Conservation (phyloP, 805 yeast genomes). For the Barnettozyma vustinii region DNA sequence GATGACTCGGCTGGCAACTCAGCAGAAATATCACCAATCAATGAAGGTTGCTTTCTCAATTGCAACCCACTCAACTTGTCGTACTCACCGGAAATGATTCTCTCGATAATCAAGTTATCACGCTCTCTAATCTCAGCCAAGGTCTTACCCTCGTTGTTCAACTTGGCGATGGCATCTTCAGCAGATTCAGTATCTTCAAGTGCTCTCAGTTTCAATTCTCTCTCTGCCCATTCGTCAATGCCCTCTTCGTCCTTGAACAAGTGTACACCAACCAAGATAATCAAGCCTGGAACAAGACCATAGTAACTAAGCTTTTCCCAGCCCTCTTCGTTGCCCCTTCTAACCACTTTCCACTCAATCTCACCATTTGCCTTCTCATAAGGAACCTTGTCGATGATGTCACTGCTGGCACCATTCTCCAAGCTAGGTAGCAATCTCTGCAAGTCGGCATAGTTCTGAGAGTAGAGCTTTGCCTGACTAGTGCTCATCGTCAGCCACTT, state of each 20-base stretch:
- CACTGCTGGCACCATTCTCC: constrained; percentile 43
- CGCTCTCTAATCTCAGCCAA: constrained; percentile 57
- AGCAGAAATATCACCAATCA: constrained; percentile 11
- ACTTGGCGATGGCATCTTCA: constrained; percentile 40
- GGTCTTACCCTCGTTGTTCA: constrained; percentile 33
- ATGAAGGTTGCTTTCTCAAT: constrained; percentile 29
- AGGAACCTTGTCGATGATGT: constrained; percentile 79
- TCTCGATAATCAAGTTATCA: constrained; percentile 74
- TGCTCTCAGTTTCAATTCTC: constrained; percentile 73
- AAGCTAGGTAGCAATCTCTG: constrained; percentile 45
- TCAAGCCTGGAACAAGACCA: constrained; percentile 65
- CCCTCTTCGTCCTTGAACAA: constrained; percentile 47
- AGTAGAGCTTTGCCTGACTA: constrained; percentile 48
- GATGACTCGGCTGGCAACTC: constrained; percentile 4
- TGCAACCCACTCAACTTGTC: constrained; percentile 61
- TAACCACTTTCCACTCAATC: constrained; percentile 70
- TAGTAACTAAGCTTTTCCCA: constrained; percentile 77
- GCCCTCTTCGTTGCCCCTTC: constrained; percentile 75
- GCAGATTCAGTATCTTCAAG: constrained; percentile 58
- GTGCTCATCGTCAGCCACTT: constrained; percentile 45
- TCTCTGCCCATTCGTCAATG: constrained; percentile 73
- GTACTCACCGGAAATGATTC: constrained; percentile 80
- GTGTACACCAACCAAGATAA: constrained; percentile 46
- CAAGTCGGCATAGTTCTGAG: constrained; percentile 59
- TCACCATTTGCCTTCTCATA: constrained; percentile 76